A percentile compares a stretch with the other conserved stretches of the same genome.
These are phyloP conservation scores for Neurospora sp. DNA, from an alignment of 495 filamentous ascomycete species.

Conservation along the genomic window DNA sequence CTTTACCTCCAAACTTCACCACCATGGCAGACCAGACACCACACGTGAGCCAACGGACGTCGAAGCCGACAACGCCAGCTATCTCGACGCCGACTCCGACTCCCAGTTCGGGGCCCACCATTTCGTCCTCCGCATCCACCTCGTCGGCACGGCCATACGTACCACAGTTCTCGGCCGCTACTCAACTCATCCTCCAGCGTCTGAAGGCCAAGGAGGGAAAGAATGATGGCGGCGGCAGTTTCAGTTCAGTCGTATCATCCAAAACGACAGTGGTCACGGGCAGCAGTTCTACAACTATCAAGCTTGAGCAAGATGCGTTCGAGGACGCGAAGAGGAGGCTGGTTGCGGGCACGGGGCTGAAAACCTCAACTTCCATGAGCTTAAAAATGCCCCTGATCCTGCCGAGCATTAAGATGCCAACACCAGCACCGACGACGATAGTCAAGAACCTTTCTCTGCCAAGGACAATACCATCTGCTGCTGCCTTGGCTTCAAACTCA, in stretches of 20 bases:
- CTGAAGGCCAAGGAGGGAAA: constrained; percentile 29
- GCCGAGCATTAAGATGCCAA: background rate
- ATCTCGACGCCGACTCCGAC: background rate
- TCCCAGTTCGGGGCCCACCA: background rate
- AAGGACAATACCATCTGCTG: background rate
- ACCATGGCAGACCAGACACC: background rate
- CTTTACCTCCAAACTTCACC: background rate
- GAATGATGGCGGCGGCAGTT: constrained; percentile 6
- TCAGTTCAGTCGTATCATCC: constrained; percentile 25
- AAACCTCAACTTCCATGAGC: constrained; percentile 38
- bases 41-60: background rate
- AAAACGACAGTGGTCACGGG: constrained; percentile 14
- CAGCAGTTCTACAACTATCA: constrained; percentile 20
- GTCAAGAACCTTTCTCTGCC: background rate
- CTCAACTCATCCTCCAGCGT: constrained; percentile 47
- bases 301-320: constrained; percentile 13
- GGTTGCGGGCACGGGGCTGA: constrained; percentile 32
- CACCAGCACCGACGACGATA: background rate
- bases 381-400: constrained; percentile 21
- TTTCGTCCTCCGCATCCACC: constrained; percentile 2
- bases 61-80: background rate
- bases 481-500: background rate
- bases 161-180: constrained; percentile 44
- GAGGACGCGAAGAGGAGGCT: constrained; percentile 40
- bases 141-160: constrained; percentile 28